Percentiles rank a stretch among this genome's conserved stretches.
These are phyloP conservation scores for Gonapodya sp. DNA, from an alignment of 192 early-diverging fungal genomes.

Conservation along the genomic window DNA sequence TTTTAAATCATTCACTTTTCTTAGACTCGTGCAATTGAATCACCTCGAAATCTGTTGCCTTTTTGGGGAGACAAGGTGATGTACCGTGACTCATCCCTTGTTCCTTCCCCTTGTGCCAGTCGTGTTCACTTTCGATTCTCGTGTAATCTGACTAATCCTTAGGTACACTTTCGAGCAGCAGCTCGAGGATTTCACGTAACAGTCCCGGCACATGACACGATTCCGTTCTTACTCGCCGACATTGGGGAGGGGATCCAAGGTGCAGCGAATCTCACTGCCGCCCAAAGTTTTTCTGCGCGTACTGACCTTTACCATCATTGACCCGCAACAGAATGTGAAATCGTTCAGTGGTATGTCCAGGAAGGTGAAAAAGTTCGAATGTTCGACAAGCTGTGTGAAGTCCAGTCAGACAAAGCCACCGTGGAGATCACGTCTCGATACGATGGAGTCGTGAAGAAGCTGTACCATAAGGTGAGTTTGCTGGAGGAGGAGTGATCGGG, in stretches of 20 bases:
- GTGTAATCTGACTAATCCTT: too few species aligned
- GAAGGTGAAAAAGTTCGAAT: conserved; percentile 76
- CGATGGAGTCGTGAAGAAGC: conserved; percentile 69
- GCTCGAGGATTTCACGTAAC: not conserved
- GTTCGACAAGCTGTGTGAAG: conserved; percentile 93
- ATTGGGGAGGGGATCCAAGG: conserved; percentile 87
- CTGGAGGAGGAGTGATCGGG: too few species aligned
- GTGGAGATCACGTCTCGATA: conserved; percentile 96
- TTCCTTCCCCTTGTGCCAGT: too few species aligned
- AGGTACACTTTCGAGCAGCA: too few species aligned
- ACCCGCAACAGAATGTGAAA: not conserved
- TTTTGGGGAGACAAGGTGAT: too few species aligned
- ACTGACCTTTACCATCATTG: not conserved
- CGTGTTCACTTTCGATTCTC: too few species aligned
- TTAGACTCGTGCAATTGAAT: too few species aligned
- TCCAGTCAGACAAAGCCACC: conserved; percentile 98
- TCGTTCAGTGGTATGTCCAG: conserved; percentile 55
- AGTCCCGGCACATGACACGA: conserved; percentile 20
- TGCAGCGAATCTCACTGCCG: not conserved
- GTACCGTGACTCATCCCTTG: too few species aligned
- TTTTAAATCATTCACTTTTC: too few species aligned
- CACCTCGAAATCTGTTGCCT: too few species aligned
- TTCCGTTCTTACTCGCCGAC: conserved; percentile 85
- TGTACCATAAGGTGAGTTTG: conserved; percentile 65
- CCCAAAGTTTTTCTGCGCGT: not conserved